Percentiles rank a stretch among this genome's conserved stretches.
Conservation (phyloP, 306 rosid genomes). For the Acacia melanoxylon region DNA sequence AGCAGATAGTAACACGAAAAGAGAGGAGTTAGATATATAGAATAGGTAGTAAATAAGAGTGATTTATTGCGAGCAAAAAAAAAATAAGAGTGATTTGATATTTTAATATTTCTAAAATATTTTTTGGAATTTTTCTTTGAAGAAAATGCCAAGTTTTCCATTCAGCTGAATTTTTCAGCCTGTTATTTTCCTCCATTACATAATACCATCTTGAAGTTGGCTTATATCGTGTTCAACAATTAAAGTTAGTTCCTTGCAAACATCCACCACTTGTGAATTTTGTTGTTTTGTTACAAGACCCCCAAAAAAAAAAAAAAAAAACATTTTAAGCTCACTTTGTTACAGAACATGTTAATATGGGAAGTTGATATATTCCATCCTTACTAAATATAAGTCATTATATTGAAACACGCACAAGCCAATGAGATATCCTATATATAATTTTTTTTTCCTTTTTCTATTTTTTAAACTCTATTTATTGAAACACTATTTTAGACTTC, state of each 20-base stretch:
- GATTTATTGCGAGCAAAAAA: no score
- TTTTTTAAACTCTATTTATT: no score
- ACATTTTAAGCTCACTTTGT: conserved; percentile 32
- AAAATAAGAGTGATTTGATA: no score
- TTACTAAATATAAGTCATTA: not conserved
- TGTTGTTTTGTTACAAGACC: conserved; percentile 12
- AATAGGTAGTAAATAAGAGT: no score
- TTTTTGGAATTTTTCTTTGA: no score
- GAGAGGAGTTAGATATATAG: no score
- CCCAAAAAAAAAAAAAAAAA: not conserved
- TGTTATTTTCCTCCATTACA: not conserved
- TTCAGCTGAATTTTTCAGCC: not conserved
- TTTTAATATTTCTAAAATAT: no score
- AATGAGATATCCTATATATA: not conserved
- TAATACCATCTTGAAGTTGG: not conserved
- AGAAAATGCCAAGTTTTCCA: not conserved
- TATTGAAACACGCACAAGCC: not conserved
- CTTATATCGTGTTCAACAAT: not conserved
- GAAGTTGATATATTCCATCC: not conserved
- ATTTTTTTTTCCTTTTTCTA: no score
- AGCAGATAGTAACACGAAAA: no score
- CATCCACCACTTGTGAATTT: not conserved
- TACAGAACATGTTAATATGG: not conserved
- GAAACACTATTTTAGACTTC: not conserved
- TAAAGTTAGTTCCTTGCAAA: not conserved